phyloP scores from a whole-genome alignment of 805 yeast genomes.

The Saccharomycopsis guyanensis region DNA sequence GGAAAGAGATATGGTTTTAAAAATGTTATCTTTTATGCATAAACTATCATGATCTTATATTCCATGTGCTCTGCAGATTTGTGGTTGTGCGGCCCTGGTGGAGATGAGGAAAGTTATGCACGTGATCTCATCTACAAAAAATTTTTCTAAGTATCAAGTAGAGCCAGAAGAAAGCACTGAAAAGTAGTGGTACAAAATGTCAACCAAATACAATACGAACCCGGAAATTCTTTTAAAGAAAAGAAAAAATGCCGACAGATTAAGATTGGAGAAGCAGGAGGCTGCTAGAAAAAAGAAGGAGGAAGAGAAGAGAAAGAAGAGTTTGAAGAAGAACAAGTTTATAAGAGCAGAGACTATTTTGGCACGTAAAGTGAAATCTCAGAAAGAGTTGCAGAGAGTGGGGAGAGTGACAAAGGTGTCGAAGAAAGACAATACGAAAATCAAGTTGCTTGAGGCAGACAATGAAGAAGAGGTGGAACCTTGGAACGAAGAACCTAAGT shows the following conservation, averaged over 20 bases:
- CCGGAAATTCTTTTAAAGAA: slow-evolving; percentile 74
- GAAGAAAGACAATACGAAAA: slow-evolving; percentile 24
- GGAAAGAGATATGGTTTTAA: too few relatives aligned
- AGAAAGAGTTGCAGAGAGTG: slow-evolving; percentile 62
- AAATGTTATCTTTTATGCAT: too few relatives aligned
- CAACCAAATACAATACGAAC: slow-evolving; percentile 44
- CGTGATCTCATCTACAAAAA: too few relatives aligned
- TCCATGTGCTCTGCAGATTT: too few relatives aligned
- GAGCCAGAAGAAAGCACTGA: too few relatives aligned
- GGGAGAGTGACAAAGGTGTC: slow-evolving; percentile 48
- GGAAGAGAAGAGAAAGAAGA: slow-evolving; percentile 36
- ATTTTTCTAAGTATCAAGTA: too few relatives aligned
- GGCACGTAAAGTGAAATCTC: slow-evolving; percentile 54
- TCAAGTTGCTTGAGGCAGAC: slow-evolving; percentile 24
- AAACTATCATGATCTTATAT: too few relatives aligned
- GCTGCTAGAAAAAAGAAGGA: slow-evolving; percentile 45
- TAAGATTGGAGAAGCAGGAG: slow-evolving; percentile 67
- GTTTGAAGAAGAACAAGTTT: slow-evolving; percentile 44
- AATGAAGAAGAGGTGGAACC: slow-evolving; percentile 26
- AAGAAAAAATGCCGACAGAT: slow-evolving; percentile 70
- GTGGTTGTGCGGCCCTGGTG: too few relatives aligned
- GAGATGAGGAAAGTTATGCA: too few relatives aligned
- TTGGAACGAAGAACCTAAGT: slow-evolving; percentile 38
- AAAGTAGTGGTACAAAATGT: too few relatives aligned
- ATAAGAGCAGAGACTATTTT: slow-evolving; percentile 70